Percentiles rank a stretch among this genome's conserved stretches.
phyloP scores from a whole-genome alignment of 2,329 filamentous ascomycete genomes.

The Phialemonium atrogriseum region DNA sequence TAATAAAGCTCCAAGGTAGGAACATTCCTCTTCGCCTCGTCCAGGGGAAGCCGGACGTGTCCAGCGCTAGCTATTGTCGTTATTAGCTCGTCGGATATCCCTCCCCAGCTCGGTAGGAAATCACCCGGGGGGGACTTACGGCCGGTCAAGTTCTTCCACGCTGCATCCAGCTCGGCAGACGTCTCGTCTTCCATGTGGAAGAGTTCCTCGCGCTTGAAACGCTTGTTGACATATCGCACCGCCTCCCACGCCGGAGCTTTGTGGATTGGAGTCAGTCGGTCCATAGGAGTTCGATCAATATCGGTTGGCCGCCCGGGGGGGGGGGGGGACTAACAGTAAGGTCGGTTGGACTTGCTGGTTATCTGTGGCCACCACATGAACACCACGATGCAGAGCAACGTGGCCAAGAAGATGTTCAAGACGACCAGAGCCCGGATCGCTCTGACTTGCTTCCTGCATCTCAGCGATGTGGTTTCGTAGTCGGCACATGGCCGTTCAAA shows the following conservation, averaged over 20 bases:
- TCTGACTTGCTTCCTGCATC: no score
- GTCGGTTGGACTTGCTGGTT: background rate
- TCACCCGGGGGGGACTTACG: background rate
- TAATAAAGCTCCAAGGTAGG: conserved; percentile 3
- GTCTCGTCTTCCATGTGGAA: conserved; percentile 1
- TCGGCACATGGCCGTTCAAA: no score
- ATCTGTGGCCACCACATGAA: background rate
- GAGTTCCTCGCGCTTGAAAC: conserved; percentile 1
- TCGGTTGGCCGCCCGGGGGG: no score
- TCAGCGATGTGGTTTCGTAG: no score
- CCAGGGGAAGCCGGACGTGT: conserved; percentile 1
- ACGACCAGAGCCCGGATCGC: background rate
- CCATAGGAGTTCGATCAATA: no score
- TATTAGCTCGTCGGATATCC: background rate
- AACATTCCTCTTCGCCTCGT: background rate
- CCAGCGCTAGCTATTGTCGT: conserved; percentile 2
- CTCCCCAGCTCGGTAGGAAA: background rate
- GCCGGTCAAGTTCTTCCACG: conserved; percentile 2
- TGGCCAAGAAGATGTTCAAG: background rate
- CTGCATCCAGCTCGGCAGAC: background rate
- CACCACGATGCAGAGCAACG: background rate
- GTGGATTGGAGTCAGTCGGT: no score
- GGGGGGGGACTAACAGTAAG: background rate
- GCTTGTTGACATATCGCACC: conserved; percentile 2
- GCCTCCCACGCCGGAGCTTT: conserved; percentile 1